A percentile compares a stretch with the other conserved stretches of the same genome.
phyloP scores from a whole-genome alignment of 139 green algal genomes.

The Chlamydomonas asymmetrica region DNA sequence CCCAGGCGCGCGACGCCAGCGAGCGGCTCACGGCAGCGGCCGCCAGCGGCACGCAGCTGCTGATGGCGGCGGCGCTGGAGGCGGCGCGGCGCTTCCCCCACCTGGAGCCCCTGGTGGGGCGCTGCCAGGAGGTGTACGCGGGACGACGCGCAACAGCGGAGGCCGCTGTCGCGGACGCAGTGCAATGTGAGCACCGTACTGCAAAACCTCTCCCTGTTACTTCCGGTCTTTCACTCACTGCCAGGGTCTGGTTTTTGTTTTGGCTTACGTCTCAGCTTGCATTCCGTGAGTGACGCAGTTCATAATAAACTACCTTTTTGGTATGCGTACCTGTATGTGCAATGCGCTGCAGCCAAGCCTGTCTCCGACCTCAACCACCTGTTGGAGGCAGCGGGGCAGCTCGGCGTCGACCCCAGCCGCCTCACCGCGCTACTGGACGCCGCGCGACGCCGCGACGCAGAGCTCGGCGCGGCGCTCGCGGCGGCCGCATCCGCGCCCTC shows the following conservation, averaged over 20 bases:
- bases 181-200: not conserved
- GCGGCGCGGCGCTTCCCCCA: constrained; percentile 9
- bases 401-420: constrained; percentile 3
- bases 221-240: too few relatives aligned
- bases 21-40: not conserved
- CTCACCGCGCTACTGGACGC: constrained; percentile 1
- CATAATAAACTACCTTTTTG: too few relatives aligned
- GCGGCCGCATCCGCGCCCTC: not conserved
- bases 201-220: not conserved
- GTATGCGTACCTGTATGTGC: too few relatives aligned
- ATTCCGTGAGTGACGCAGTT: too few relatives aligned
- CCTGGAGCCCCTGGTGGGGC: not conserved
- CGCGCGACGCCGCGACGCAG: constrained; percentile 1
- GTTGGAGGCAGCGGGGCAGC: not conserved
- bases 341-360: not conserved
- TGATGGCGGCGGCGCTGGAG: not conserved
- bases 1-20: not conserved
- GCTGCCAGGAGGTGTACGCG: not conserved
- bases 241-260: too few relatives aligned
- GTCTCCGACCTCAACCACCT: not conserved
- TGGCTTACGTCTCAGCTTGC: too few relatives aligned
- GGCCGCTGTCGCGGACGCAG: not conserved
- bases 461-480: constrained; percentile 1
- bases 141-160: not conserved
- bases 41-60: not conserved